Evolutionary conservation across 441 rosid species (phyloP).

Genomic region (Euphorbia schlechtendalii): DNA sequence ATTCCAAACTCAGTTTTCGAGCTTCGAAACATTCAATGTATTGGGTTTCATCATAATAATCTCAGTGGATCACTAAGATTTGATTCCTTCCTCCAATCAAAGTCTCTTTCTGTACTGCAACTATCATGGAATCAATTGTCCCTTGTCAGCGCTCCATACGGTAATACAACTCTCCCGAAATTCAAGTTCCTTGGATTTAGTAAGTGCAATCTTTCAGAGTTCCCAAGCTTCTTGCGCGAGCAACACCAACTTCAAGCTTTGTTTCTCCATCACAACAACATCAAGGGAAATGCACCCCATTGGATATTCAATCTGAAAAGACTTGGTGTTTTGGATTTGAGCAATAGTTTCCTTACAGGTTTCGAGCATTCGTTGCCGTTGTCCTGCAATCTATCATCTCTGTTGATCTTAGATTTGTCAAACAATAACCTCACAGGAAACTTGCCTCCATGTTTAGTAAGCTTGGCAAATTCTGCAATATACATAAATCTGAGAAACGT

Average conservation of each 20-base stretch:
- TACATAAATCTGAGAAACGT: slow-evolving; percentile 4
- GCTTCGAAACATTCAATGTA: slow-evolving; percentile 28
- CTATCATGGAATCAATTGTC: slow-evolving; percentile 11
- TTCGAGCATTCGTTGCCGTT: slow-evolving; percentile 8
- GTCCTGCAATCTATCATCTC: slow-evolving; percentile 13
- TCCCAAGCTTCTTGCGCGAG: slow-evolving; percentile 17
- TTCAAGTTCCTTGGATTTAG: slow-evolving; percentile 1
- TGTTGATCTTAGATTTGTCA: slow-evolving; percentile 14
- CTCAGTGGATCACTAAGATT: slow-evolving; percentile 12
- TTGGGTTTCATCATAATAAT: background rate
- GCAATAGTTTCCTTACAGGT: slow-evolving; percentile 4
- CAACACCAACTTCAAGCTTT: slow-evolving; percentile 6
- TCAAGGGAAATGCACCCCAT: slow-evolving; percentile 14
- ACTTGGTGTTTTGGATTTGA: background rate
- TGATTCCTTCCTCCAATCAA: slow-evolving; percentile 10
- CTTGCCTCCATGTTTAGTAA: slow-evolving; percentile 21
- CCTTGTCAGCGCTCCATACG: background rate
- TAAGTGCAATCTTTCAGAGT: slow-evolving; percentile 15
- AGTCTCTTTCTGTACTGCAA: background rate
- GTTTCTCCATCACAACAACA: background rate
- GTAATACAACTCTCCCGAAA: background rate
- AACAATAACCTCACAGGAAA: slow-evolving; percentile 22
- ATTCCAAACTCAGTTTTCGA: slow-evolving; percentile 27
- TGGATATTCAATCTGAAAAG: slow-evolving; percentile 11
- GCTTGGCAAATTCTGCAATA: background rate